Percentiles rank a stretch among this genome's conserved stretches.
These are phyloP conservation scores for Eleusine coracana DNA, from an alignment of 176 grass and related monocot genomes.

Conservation along the genomic window DNA sequence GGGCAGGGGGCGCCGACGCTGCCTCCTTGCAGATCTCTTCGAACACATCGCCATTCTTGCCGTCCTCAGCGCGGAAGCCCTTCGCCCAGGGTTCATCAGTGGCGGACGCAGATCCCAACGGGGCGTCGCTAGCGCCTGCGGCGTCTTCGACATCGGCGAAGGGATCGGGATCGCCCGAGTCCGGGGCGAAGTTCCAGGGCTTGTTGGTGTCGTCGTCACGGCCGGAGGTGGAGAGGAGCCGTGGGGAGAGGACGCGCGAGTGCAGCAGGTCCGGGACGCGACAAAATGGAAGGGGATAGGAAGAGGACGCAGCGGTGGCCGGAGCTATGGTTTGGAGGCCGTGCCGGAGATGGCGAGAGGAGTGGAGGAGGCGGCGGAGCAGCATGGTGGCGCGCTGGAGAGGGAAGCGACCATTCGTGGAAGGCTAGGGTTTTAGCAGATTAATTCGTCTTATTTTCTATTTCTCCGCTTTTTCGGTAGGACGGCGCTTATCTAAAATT, in stretches of 20 bases:
- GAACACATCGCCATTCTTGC: constrained; percentile 43
- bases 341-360: constrained; percentile 50
- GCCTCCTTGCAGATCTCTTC: constrained; percentile 54
- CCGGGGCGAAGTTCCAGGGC: constrained; percentile 48
- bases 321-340: constrained; percentile 38
- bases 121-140: constrained; percentile 20
- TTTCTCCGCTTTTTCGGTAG: not conserved
- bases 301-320: not conserved
- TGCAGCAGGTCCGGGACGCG: constrained; percentile 15
- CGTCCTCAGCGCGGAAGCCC: constrained; percentile 43
- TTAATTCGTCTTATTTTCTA: not conserved
- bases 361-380: constrained; percentile 60
- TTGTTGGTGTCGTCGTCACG: constrained; percentile 51
- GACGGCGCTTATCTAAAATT: rapidly evolving
- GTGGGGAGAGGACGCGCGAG: constrained; percentile 29
- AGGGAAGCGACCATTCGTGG: constrained; percentile 46
- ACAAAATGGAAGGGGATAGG: constrained; percentile 10
- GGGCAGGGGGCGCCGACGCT: not conserved
- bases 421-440: constrained; percentile 65
- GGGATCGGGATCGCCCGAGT: constrained; percentile 44
- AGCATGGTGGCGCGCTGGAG: constrained; percentile 53
- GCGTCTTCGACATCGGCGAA: constrained; percentile 37
- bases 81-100: constrained; percentile 38
- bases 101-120: constrained; percentile 30
- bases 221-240: constrained; percentile 58